Percentiles rank a stretch among this genome's conserved stretches.
phyloP scores from a whole-genome alignment of 2,329 filamentous ascomycete species.

The Blastomyces percursus region DNA sequence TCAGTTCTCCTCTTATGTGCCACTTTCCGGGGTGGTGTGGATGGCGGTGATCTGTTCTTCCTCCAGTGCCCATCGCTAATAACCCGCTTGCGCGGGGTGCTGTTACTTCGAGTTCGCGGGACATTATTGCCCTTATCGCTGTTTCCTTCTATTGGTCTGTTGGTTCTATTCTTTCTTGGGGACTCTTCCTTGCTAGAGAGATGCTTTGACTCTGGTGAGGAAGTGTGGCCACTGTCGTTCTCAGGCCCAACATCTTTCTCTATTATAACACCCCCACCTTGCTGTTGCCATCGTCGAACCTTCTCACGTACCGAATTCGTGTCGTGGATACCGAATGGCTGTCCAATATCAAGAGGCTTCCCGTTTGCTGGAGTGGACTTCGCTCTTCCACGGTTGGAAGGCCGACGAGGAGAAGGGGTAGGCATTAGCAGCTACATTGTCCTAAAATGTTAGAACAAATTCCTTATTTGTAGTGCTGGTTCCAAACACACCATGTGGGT shows the following conservation, averaged over 20 bases:
- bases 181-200: constrained; percentile 16
- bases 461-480: background rate
- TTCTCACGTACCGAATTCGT: constrained; percentile 61
- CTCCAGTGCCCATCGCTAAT: constrained; percentile 85
- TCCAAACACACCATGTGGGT: background rate
- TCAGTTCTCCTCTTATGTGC: constrained; percentile 34
- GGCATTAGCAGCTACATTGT: constrained; percentile 28
- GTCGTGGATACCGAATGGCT: constrained; percentile 48
- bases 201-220: constrained; percentile 16
- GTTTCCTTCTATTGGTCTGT: constrained; percentile 12
- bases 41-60: constrained; percentile 41
- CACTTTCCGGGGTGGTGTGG: constrained; percentile 28
- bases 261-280: constrained; percentile 55
- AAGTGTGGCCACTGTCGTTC: constrained; percentile 36
- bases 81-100: constrained; percentile 77
- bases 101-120: constrained; percentile 36
- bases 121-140: constrained; percentile 11
- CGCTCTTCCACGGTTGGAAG: constrained; percentile 42
- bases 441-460: background rate
- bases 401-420: constrained; percentile 27
- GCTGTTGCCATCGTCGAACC: constrained; percentile 74
- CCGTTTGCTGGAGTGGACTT: constrained; percentile 45
- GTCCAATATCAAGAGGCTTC: constrained; percentile 39
- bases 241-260: constrained; percentile 51
- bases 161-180: constrained; percentile 18